Evolutionary conservation across 2,329 filamentous ascomycete species (phyloP), one percentile per base, ranked within the genome.

Genomic region (Parasarocladium wereldwijsianum): DNA sequence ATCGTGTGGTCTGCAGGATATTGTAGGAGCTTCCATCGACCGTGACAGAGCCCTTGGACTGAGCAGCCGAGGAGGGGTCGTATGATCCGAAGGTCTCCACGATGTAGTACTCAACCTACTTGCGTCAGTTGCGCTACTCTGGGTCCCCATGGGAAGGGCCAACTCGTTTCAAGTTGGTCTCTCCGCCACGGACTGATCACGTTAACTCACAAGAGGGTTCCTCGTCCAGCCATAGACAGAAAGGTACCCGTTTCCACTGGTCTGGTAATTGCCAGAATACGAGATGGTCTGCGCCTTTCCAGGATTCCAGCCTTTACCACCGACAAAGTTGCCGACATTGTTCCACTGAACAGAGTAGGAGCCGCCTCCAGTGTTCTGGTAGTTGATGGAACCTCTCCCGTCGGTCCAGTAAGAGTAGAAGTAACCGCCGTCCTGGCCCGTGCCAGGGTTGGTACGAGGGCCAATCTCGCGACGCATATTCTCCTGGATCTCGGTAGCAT

Each of bases 1-100:
- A 40, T 13, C 54, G 49, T 7, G 43, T 50, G 36, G 41, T 50
- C 35, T 43, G 41, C 40, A 44, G 51, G 32, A 59, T 45, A 31
- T 55, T 48, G 40, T 60, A 60, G 17, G 43, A 41, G 29, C 42
- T 44, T 19, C 53, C 55, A 27, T 57, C 55, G 20, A 40, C 43
- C 20, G 38, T 50, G 36, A 58, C 42, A 19, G 46, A 38, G 34
- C 55, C 56, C 34, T 44, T 44, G 34, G 42, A 42, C 19, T 35
- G 42, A 9, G 43, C 54, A 11, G 47, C 46, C 13, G 40, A 43
- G 11, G 50, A 41, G 11, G 52, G 52, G 45, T 54, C 51, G 39
- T 52, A 55, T 20, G 40, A 51, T 35, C 50, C 50, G 33, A 44
- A 52, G 38, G 47, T 51, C 37, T 58, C 54, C 19, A 30, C 28